These are phyloP conservation scores for Salix purpurea DNA, from an alignment of 345 rosid genomes.

Conservation along the genomic window DNA sequence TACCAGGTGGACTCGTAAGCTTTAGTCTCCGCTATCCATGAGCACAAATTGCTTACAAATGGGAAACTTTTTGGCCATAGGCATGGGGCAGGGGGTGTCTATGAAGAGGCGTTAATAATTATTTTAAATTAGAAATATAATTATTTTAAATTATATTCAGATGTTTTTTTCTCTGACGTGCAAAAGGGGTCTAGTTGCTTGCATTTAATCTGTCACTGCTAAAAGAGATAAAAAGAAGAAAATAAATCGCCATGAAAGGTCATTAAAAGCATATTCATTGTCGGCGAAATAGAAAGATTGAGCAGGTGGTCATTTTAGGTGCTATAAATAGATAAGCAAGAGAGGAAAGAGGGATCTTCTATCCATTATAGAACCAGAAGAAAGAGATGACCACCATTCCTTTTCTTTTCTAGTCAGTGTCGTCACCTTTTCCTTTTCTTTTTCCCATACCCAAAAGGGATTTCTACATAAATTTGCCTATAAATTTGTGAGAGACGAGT, in stretches of 20 bases:
- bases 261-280: no score
- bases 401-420: constrained; percentile 23
- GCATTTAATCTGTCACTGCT: constrained; percentile 22
- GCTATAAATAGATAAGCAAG: background rate
- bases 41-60: no score
- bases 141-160: background rate
- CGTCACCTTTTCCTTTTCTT: background rate
- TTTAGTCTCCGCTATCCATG: no score
- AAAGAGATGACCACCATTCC: background rate
- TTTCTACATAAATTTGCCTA: background rate
- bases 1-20: no score
- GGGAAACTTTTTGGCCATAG: no score
- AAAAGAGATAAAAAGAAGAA: constrained; percentile 15
- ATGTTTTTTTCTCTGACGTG: background rate
- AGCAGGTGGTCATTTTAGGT: background rate
- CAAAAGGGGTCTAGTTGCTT: background rate
- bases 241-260: background rate
- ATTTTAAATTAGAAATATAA: no score
- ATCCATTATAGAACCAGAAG: background rate
- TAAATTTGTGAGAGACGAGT: background rate
- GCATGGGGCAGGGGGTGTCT: no score
- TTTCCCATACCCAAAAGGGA: constrained; percentile 6
- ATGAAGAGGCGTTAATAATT: no score
- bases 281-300: background rate
- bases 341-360: background rate